phyloP scores from a whole-genome alignment of 768 basidiomycete genomes.

The Rhodotorula diobovata region DNA sequence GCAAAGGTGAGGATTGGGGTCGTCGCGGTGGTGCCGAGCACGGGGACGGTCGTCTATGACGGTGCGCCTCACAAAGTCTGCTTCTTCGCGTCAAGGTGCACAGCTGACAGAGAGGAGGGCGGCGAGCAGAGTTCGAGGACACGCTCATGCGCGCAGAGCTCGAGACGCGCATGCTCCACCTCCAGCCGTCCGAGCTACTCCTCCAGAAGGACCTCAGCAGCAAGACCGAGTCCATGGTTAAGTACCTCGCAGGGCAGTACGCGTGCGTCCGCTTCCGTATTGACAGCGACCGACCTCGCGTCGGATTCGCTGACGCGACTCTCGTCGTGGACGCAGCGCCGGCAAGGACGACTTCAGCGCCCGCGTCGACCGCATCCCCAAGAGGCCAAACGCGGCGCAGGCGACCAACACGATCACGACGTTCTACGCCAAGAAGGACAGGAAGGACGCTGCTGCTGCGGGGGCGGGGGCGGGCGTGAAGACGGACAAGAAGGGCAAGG shows the following conservation, averaged over 20 bases:
- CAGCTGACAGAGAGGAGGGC: background rate
- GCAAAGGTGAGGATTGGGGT: conserved; percentile 61
- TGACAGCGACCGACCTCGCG: too few species aligned
- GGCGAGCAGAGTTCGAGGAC: conserved; percentile 53
- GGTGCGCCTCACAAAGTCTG: conserved; percentile 46
- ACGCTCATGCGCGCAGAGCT: conserved; percentile 79
- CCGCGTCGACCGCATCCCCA: conserved; percentile 29
- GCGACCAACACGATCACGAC: conserved; percentile 15
- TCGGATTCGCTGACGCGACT: conserved; percentile 50
- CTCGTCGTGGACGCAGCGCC: background rate
- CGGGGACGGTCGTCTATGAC: conserved; percentile 91
- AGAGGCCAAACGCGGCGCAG: conserved; percentile 4
- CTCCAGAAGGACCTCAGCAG: conserved; percentile 56
- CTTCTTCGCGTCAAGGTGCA: background rate
- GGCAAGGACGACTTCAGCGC: conserved; percentile 8
- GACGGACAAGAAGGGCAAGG: background rate
- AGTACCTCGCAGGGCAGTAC: conserved; percentile 55
- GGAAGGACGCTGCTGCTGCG: too few species aligned
- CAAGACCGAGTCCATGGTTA: conserved; percentile 69
- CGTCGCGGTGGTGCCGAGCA: conserved; percentile 74
- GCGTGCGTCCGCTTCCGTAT: conserved; percentile 38
- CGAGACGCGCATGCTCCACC: conserved; percentile 85
- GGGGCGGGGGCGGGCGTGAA: background rate
- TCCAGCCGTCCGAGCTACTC: conserved; percentile 69
- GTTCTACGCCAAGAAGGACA: conserved; percentile 13